Evolutionary conservation across 106 monocot genomes (phyloP).

Genomic region (Dactylorhiza incarnata): DNA sequence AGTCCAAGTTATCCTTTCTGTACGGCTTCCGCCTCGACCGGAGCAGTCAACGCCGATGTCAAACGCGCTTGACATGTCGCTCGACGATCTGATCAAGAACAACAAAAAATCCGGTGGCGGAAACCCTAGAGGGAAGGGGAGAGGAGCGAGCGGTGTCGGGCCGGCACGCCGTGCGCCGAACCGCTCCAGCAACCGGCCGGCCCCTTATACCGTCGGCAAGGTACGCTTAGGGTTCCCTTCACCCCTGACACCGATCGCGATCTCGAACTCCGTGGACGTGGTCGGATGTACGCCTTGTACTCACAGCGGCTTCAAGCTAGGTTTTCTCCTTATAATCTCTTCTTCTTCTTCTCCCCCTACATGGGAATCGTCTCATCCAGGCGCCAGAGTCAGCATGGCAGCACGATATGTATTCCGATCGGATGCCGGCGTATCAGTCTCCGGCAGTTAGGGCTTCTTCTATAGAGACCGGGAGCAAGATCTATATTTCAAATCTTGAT

Average conservation of each 20-base stretch:
- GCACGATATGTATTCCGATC: constrained; percentile 34
- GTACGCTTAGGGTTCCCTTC: constrained; percentile 17
- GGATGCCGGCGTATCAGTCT: constrained; percentile 14
- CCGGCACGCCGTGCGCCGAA: constrained; percentile 12
- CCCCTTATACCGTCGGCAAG: constrained; percentile 14
- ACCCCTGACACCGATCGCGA: constrained; percentile 4
- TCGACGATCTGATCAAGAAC: constrained; percentile 25
- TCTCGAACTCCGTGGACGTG: constrained; percentile 5
- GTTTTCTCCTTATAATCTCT: constrained; percentile 14
- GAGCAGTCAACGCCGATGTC: constrained; percentile 10
- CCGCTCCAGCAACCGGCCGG: constrained; percentile 9
- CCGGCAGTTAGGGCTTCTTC: constrained; percentile 22
- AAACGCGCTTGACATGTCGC: constrained; percentile 20
- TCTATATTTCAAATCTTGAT: constrained; percentile 77
- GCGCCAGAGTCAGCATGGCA: constrained; percentile 22
- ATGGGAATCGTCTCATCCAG: constrained; percentile 17
- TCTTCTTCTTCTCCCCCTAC: constrained; percentile 13
- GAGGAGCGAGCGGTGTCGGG: constrained; percentile 12
- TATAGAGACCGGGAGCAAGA: constrained; percentile 79
- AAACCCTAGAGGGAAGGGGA: constrained; percentile 4
- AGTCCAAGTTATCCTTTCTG: no score
- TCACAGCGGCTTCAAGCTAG: constrained; percentile 10
- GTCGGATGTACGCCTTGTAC: constrained; percentile 4
- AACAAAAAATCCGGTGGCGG: constrained; percentile 17
- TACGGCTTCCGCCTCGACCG: background rate